Evolutionary conservation across 2,329 filamentous ascomycete genomes (phyloP), one percentile per base, ranked within the genome.

Genomic region (Fusarium udum): DNA sequence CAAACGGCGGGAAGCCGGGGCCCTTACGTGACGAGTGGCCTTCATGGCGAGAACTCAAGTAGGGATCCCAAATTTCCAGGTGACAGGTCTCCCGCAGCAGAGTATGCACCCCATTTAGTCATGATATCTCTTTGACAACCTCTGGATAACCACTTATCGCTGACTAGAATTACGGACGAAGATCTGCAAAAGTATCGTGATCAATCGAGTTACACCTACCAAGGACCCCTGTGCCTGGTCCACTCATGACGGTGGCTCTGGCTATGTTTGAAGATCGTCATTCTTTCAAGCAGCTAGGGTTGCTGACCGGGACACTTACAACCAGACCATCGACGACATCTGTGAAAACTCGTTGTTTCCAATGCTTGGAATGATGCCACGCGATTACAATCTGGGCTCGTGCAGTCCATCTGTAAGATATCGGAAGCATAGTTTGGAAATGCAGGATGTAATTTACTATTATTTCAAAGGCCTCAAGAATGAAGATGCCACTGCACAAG

Each of bases 241-340:
- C 66, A 2, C 48, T 74, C 20, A 73, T 64, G 66, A 67, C 60
- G 31, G 62, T 56, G 9, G 57, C 46, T 8, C 37, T 72, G 32
- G 60, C 64, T 20, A 55, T 69, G 24, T 69, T 76, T 18, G 62
- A 62, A 12, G 69, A 67, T 16, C 28, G 5, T 61, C 56, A 11
- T 61, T 66, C 14, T 73, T 76, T 14, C 20, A 56, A 15, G 10
- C 20, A 15, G 59, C 62, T 14, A 39, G 4, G 1, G 16, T 22
- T 16, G 37, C 62, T 4, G 8, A 32, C 6, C n/a, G 36, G 3
- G 16, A n/a, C 2, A 56, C 24, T 1, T 46, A 32, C 7, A 49
- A 62, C 15, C 26, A 60, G 11, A 51, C 48, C 3, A 34, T 56
- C 8, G 16, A 12, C 8, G 10, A 39, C 3, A 59, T 75, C 15